These are phyloP conservation scores for Vigna trinervia DNA, from an alignment of 306 rosid genomes.

Conservation along the genomic window DNA sequence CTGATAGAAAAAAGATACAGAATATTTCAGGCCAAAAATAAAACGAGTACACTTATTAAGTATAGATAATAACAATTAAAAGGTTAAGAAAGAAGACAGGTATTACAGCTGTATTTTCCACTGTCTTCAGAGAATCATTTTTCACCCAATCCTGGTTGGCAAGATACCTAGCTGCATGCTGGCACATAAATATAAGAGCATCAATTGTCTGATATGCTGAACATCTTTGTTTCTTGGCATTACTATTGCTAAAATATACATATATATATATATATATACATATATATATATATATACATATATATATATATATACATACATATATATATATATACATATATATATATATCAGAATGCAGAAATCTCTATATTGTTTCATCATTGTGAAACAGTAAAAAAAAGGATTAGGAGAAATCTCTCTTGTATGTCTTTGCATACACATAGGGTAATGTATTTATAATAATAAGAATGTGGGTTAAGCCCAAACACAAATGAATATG, in stretches of 20 bases:
- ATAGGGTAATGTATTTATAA: no score
- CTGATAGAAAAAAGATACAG: constrained; percentile 53
- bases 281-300: no score
- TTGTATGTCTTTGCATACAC: no score
- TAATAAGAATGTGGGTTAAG: no score
- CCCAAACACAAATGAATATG: no score
- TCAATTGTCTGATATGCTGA: constrained; percentile 37
- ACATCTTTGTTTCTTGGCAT: background rate
- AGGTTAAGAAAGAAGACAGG: constrained; percentile 44
- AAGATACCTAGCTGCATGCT: constrained; percentile 99
- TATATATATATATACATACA: no score
- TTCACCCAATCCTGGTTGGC: constrained; percentile 98
- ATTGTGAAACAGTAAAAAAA: no score
- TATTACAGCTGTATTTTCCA: constrained; percentile 95
- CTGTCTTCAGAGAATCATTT: constrained; percentile 85
- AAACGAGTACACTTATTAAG: constrained; percentile 28
- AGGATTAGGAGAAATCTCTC: no score
- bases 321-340: no score
- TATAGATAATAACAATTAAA: constrained; percentile 32
- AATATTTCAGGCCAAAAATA: constrained; percentile 39
- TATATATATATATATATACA: background rate
- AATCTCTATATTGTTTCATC: no score
- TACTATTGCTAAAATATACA: constrained; percentile 12
- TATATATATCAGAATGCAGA: no score
- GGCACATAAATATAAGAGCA: constrained; percentile 44